Conservation (phyloP, 2,329 filamentous ascomycete genomes). For the Coniella vitis region DNA sequence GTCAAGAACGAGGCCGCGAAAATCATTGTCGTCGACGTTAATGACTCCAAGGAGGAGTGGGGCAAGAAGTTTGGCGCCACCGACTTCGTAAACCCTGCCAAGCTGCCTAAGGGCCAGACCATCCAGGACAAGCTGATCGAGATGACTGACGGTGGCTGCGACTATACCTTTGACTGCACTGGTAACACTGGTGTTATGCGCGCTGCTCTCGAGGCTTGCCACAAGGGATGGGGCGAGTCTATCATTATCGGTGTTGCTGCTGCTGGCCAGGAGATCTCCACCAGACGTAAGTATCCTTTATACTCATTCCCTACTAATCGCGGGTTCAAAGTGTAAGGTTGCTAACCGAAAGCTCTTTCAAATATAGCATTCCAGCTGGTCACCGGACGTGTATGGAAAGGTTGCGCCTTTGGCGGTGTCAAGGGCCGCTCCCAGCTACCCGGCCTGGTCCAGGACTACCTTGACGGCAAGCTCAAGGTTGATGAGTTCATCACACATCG, state of each 20-base stretch:
- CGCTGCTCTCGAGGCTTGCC: slow-evolving; percentile 90
- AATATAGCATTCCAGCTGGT: slow-evolving; percentile 80
- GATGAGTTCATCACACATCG: slow-evolving; percentile 99
- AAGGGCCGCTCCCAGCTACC: slow-evolving; percentile 93
- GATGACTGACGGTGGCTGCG: slow-evolving; percentile 95
- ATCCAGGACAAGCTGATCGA: slow-evolving; percentile 92
- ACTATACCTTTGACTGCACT: slow-evolving; percentile 99
- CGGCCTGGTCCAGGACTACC: slow-evolving; percentile 81
- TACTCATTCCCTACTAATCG: background rate
- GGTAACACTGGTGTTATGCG: slow-evolving; percentile 96
- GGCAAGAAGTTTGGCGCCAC: slow-evolving; percentile 90
- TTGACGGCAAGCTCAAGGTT: slow-evolving; percentile 85
- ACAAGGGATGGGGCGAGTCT: slow-evolving; percentile 98
- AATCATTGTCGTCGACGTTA: slow-evolving; percentile 72
- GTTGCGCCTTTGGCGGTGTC: slow-evolving; percentile 95
- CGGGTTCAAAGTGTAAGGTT: background rate
- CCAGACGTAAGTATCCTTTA: slow-evolving; percentile 71
- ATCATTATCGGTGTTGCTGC: slow-evolving; percentile 97
- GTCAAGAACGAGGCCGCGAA: slow-evolving; percentile 73
- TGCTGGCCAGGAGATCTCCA: slow-evolving; percentile 91
- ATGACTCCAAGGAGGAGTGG: slow-evolving; percentile 89
- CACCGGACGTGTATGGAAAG: slow-evolving; percentile 95
- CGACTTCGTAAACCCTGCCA: slow-evolving; percentile 89
- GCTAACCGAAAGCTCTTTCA: background rate
- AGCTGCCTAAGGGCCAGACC: slow-evolving; percentile 64